Percentiles rank a stretch among this genome's conserved stretches.
Evolutionary conservation across 2,329 filamentous ascomycete species (phyloP).

Genomic region (Hortaea werneckii): DNA sequence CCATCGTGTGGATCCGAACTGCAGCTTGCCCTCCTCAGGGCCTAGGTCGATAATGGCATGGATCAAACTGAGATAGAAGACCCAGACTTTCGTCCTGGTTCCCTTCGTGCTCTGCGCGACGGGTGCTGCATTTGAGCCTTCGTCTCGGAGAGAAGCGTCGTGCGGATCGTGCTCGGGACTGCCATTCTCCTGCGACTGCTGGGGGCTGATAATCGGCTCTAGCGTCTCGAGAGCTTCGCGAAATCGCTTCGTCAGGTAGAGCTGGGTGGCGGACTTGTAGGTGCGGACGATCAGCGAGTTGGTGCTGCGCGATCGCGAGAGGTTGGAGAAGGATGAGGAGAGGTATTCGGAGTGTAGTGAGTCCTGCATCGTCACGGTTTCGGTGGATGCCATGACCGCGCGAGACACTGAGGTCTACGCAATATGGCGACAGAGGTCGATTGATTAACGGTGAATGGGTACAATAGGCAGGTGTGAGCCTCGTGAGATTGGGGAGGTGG

Average conservation of each 20-base stretch:
- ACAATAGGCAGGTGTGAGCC: background rate
- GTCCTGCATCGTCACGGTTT: constrained; percentile 40
- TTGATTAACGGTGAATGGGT: background rate
- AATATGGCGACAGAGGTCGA: background rate
- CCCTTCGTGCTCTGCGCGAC: constrained; percentile 70
- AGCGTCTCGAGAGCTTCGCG: constrained; percentile 82
- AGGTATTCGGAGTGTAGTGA: constrained; percentile 47
- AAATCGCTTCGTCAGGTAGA: constrained; percentile 88
- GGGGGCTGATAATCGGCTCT: constrained; percentile 59
- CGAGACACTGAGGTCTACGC: background rate
- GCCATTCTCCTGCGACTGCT: constrained; percentile 6
- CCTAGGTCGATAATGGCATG: constrained; percentile 86
- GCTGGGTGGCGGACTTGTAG: constrained; percentile 85
- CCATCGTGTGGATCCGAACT: constrained; percentile 81
- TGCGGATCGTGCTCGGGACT: constrained; percentile 14
- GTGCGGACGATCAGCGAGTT: constrained; percentile 74
- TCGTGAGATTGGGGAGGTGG: background rate
- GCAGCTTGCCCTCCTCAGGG: constrained; percentile 76
- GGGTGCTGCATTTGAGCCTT: constrained; percentile 43
- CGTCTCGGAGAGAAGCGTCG: constrained; percentile 1
- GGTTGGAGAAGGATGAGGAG: constrained; percentile 59
- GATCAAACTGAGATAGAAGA: constrained; percentile 84
- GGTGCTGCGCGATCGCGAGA: constrained; percentile 55
- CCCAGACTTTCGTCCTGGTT: constrained; percentile 92
- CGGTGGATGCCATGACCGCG: constrained; percentile 19